Percentiles rank a stretch among this genome's conserved stretches.
Conservation (phyloP, 352 stramenopile species). For the Phytopythium helicoides region DNA sequence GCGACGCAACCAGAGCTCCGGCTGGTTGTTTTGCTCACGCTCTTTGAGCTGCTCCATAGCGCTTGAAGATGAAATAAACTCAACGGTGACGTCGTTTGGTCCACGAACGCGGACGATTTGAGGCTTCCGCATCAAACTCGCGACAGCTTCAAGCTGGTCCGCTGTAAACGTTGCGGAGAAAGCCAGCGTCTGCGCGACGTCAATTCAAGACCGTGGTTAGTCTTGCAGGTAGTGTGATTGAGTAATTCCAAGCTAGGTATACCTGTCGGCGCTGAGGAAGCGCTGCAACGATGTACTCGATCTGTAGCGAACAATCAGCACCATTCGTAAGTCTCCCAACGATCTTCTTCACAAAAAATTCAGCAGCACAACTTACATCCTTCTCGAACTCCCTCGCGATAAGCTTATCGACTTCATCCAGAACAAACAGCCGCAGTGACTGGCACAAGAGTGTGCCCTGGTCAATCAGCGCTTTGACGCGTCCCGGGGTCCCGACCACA, state of each 20-base stretch:
- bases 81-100: slow-evolving; percentile 53
- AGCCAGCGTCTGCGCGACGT: slow-evolving; percentile 45
- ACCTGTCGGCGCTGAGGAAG: slow-evolving; percentile 67
- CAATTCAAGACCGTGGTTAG: not conserved
- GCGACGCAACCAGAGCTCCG: slow-evolving; percentile 69
- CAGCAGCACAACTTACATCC: slow-evolving; percentile 30
- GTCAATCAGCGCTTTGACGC: slow-evolving; percentile 67
- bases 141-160: slow-evolving; percentile 51
- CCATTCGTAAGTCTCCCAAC: not conserved
- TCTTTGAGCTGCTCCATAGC: slow-evolving; percentile 45
- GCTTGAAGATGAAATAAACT: slow-evolving; percentile 52
- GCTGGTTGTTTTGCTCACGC: slow-evolving; percentile 37
- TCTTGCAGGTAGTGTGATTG: not conserved
- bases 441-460: slow-evolving; percentile 44
- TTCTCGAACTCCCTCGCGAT: slow-evolving; percentile 57
- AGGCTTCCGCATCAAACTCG: slow-evolving; percentile 53
- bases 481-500: slow-evolving; percentile 68
- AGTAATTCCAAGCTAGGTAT: not conserved
- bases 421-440: slow-evolving; percentile 54
- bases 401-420: slow-evolving; percentile 88
- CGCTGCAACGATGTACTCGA: slow-evolving; percentile 49
- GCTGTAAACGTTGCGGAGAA: slow-evolving; percentile 81
- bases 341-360: not conserved
- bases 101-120: slow-evolving; percentile 74
- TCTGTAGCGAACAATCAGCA: slow-evolving; percentile 23